phyloP scores from a whole-genome alignment of 2,329 filamentous ascomycete species.

The Fusarium ambrosium region DNA sequence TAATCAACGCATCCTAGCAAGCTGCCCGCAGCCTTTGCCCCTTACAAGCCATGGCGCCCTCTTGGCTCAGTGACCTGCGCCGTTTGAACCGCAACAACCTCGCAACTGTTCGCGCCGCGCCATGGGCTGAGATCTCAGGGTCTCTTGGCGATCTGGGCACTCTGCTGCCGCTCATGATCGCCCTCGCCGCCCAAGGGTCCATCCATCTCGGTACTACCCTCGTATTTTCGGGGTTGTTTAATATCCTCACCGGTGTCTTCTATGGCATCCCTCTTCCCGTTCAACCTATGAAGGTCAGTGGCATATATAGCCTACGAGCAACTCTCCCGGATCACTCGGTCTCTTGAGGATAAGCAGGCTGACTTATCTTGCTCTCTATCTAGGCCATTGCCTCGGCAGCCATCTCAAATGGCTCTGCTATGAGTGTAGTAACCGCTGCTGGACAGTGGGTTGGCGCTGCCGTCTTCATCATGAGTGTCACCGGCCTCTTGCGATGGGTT shows the following conservation, averaged over 20 bases:
- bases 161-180: constrained; percentile 88
- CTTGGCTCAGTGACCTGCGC: constrained; percentile 48
- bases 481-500: constrained; percentile 82
- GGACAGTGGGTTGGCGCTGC: constrained; percentile 78
- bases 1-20: background rate
- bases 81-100: constrained; percentile 63
- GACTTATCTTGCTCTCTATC: background rate
- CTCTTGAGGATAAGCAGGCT: background rate
- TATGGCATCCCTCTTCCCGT: constrained; percentile 94
- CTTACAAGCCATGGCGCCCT: constrained; percentile 35
- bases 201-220: constrained; percentile 88
- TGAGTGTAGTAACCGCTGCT: constrained; percentile 81
- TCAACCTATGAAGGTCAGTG: constrained; percentile 80
- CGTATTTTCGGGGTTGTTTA: constrained; percentile 89
- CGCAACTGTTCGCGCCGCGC: constrained; percentile 60
- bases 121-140: constrained; percentile 83
- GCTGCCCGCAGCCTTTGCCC: background rate
- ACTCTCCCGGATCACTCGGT: background rate
- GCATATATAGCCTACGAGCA: background rate
- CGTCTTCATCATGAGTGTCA: constrained; percentile 82
- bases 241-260: constrained; percentile 82
- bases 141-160: constrained; percentile 91
- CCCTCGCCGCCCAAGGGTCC: constrained; percentile 81
- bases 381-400: constrained; percentile 90
- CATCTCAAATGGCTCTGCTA: constrained; percentile 70